phyloP scores from a whole-genome alignment of 441 rosid genomes.

The Populus hybrid region DNA sequence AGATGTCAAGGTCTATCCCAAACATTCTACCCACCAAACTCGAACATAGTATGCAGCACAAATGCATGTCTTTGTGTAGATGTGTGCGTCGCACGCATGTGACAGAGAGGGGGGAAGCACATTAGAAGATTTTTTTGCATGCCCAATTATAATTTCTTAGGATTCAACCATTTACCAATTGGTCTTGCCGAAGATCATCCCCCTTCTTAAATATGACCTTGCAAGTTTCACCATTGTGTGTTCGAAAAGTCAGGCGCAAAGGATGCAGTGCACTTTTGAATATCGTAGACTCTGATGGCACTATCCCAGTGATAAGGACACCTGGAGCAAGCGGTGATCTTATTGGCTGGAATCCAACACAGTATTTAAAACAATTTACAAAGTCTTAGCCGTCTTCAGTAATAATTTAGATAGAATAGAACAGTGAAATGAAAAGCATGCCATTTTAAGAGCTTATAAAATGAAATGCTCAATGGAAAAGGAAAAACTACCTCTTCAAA shows the following conservation, averaged over 20 bases:
- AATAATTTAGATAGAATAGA: neutral
- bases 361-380: conserved; percentile 12
- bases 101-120: neutral
- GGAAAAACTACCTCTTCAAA: conserved; percentile 77
- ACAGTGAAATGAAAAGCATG: no score
- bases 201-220: conserved; percentile 95
- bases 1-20: neutral
- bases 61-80: no score
- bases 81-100: neutral
- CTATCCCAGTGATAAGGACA: conserved; percentile 82
- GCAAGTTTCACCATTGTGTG: conserved; percentile 74
- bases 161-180: conserved; percentile 56
- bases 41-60: neutral
- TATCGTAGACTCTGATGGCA: conserved; percentile 89
- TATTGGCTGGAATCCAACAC: conserved; percentile 61
- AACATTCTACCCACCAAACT: neutral
- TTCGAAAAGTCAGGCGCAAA: conserved; percentile 80
- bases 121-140: neutral
- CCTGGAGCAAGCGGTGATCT: conserved; percentile 84
- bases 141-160: conserved; percentile 8
- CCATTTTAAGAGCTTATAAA: conserved; percentile 8
- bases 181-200: conserved; percentile 98
- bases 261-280: conserved; percentile 95
- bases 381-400: conserved; percentile 11
- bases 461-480: conserved; percentile 8